Conservation (phyloP, 2,329 filamentous ascomycete species). For the Paecilomyces formosus region DNA sequence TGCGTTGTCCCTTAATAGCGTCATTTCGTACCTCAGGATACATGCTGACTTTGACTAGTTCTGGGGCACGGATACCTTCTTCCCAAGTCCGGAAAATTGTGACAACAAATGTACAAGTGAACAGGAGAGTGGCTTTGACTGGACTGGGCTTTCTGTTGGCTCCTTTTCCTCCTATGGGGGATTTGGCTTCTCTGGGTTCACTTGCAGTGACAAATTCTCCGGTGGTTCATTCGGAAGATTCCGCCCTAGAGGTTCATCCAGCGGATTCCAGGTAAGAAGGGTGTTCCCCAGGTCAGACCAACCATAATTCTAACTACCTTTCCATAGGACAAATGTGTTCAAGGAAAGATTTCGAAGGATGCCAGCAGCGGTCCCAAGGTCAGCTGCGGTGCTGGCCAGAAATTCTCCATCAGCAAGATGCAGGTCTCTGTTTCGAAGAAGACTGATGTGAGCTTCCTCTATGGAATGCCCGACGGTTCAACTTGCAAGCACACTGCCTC, state of each 20-base stretch:
- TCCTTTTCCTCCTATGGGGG: slow-evolving; percentile 60
- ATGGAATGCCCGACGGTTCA: slow-evolving; percentile 74
- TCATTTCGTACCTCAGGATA: not conserved
- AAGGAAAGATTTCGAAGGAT: slow-evolving; percentile 41
- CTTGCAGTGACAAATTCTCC: slow-evolving; percentile 54
- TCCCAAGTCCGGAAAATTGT: slow-evolving; percentile 62
- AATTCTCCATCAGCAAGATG: slow-evolving; percentile 70
- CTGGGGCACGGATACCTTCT: slow-evolving; percentile 49
- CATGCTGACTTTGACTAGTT: slow-evolving; percentile 15
- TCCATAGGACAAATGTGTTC: slow-evolving; percentile 55
- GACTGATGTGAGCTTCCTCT: slow-evolving; percentile 76
- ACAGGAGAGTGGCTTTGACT: slow-evolving; percentile 67
- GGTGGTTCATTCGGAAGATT: slow-evolving; percentile 2
- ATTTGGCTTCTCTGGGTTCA: slow-evolving; percentile 67
- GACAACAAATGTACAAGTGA: slow-evolving; percentile 69
- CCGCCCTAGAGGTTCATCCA: slow-evolving; percentile 9
- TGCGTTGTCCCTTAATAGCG: slow-evolving; percentile 5
- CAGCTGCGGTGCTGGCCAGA: slow-evolving; percentile 44
- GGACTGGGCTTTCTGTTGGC: slow-evolving; percentile 55
- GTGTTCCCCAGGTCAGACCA: not conserved
- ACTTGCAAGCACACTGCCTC: slow-evolving; percentile 69
- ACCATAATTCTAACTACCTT: slow-evolving; percentile 18
- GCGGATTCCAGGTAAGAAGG: slow-evolving; percentile 10
- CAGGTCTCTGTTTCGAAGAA: slow-evolving; percentile 68
- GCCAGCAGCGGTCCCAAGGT: slow-evolving; percentile 52